These are phyloP conservation scores for Cryptococcus sp. DNA, from an alignment of 1,284 basidiomycete genomes.

Conservation along the genomic window DNA sequence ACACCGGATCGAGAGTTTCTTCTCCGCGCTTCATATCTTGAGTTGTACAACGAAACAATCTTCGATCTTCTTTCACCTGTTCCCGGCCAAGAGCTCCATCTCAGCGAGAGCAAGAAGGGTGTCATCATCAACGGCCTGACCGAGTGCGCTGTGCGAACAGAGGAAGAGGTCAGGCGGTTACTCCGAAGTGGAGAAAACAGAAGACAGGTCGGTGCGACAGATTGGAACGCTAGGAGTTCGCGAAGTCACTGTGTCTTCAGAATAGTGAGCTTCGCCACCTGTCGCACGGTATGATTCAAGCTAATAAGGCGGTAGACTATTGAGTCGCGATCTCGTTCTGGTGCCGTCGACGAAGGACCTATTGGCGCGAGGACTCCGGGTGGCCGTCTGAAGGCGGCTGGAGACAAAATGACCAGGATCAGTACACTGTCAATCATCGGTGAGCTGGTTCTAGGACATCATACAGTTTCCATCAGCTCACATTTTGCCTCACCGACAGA, in stretches of 20 bases:
- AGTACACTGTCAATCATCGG: conserved; percentile 62
- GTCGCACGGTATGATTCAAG: neutral
- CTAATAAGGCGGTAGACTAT: conserved; percentile 43
- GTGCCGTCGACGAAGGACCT: conserved; percentile 17
- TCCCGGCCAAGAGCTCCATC: conserved; percentile 39
- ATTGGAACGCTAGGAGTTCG: conserved; percentile 95
- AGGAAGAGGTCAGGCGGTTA: conserved; percentile 81
- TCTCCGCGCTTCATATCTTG: conserved; percentile 89
- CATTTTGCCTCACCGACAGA: conserved; percentile 63
- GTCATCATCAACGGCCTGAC: conserved; percentile 52
- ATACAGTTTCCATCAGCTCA: neutral
- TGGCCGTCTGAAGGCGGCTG: conserved; percentile 29
- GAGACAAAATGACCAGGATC: conserved; percentile 57
- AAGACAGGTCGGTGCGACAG: conserved; percentile 87
- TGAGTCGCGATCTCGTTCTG: conserved; percentile 38
- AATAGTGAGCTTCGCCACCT: conserved; percentile 59
- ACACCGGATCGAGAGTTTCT: conserved; percentile 74
- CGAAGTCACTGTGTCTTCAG: conserved; percentile 91
- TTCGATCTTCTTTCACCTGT: conserved; percentile 58
- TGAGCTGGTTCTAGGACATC: conserved; percentile 12
- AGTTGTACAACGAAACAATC: conserved; percentile 95
- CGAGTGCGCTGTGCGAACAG: conserved; percentile 73
- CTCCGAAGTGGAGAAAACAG: conserved; percentile 83
- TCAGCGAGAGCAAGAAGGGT: conserved; percentile 52
- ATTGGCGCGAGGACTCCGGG: conserved; percentile 25